Base-by-base conservation (phyloP, 2,329 filamentous ascomycete species). In the Monilinia laxa region DNA sequence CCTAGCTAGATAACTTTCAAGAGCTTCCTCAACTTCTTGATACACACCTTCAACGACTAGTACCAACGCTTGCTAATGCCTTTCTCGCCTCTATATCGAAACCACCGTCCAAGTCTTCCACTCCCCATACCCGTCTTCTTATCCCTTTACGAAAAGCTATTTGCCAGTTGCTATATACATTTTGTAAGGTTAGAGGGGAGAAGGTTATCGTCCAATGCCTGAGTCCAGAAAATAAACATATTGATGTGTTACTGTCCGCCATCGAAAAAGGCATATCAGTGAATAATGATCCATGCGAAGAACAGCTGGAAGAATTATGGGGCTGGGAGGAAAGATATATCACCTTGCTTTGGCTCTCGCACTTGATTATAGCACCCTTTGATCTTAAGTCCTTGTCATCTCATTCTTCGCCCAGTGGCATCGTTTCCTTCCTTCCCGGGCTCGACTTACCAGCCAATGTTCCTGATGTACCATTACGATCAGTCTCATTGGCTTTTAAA, bases 21-120 rank as follows among this genome's bases (percentile, higher is more conserved):
- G 93, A 97, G 81, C 89, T 96, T 71, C 95, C 95, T 23, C 95
- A 99, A 77, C 84, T 98, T 51, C 85, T 99, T 35, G 95, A 99
- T 78, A 87, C 92, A 12, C 86, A 94, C 77, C 83, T 99, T 53
- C 87, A 90, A 62, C 84, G 80, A 70, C 87, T 96, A 78, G 82
- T 98, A 60, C 89, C 91, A 31, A 81, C 85, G 52, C 82, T 98
- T 47, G 87, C 92, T 35, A 84, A 89, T 73, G 89, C 91, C 23
- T 96, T 94, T 73, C 80, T 97, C 25, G 85, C 87, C 64, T 87
- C 87, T 73, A 79, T 93, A 11, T 79, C 80, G 79, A 59, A 77
- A 79, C 75, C 80, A 77, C 71, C 76, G 76, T 76, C 51, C 68
- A 79, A 74, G 74, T 74, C 67, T n/a, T 62, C 57, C 40, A 66